Evolutionary conservation across 192 early-diverging fungal genomes (phyloP).

Genomic region (Dissophora ornata): DNA sequence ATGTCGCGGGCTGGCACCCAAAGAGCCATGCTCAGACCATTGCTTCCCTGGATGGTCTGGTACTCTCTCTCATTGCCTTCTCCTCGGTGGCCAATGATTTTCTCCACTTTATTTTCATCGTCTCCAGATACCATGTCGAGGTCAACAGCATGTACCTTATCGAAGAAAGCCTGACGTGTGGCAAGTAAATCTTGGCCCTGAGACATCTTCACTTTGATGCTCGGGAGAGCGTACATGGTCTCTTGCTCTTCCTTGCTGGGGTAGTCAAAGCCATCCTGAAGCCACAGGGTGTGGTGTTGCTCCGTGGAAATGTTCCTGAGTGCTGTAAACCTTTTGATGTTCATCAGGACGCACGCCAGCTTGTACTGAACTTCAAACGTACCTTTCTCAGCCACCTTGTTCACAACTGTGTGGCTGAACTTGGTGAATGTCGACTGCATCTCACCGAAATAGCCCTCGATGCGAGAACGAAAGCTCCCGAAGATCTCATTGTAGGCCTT

Average conservation of each 20-base stretch:
- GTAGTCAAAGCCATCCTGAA: slow-evolving; percentile 19
- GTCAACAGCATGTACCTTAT: slow-evolving; percentile 4
- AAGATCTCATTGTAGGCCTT: slow-evolving; percentile 8
- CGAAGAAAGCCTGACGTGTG: slow-evolving; percentile 19
- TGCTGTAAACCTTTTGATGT: slow-evolving; percentile 11
- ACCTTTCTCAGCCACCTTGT: slow-evolving; percentile 12
- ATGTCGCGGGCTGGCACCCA: slow-evolving; percentile 10
- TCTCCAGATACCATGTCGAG: slow-evolving; percentile 2
- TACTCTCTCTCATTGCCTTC: slow-evolving; percentile 14
- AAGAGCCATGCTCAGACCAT: background rate
- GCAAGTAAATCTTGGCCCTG: slow-evolving; percentile 11
- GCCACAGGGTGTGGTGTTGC: slow-evolving; percentile 7
- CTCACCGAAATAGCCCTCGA: slow-evolving; percentile 10
- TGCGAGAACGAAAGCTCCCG: slow-evolving; percentile 14
- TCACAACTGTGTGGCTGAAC: slow-evolving; percentile 18
- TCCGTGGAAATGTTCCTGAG: slow-evolving; percentile 6
- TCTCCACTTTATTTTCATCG: slow-evolving; percentile 6
- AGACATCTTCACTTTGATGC: slow-evolving; percentile 19
- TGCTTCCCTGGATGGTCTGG: background rate
- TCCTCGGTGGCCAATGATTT: slow-evolving; percentile 7
- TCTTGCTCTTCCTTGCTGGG: slow-evolving; percentile 7
- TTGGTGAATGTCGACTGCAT: slow-evolving; percentile 23
- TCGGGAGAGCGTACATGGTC: slow-evolving; percentile 13
- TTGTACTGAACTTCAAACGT: slow-evolving; percentile 15
- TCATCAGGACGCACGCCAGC: slow-evolving; percentile 3